phyloP scores from a whole-genome alignment of 169 alveolate species.

The Amoebophrya sp. region DNA sequence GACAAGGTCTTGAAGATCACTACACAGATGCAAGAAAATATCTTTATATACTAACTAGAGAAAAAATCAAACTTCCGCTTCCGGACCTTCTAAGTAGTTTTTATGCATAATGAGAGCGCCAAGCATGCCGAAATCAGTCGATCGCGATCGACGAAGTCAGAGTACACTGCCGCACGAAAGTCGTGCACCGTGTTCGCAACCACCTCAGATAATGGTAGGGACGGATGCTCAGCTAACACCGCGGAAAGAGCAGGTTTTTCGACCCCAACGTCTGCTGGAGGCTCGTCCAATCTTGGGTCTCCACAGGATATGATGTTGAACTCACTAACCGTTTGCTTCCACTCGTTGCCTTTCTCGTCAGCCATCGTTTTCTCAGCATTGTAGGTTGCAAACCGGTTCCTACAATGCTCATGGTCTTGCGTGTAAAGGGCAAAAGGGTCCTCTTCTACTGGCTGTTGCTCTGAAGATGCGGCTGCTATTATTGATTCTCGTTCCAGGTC shows the following conservation, averaged over 20 bases:
- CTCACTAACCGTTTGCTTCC: neutral
- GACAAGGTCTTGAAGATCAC: too few relatives aligned
- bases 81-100: too few relatives aligned
- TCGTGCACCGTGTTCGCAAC: neutral
- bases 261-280: neutral
- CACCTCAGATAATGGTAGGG: neutral
- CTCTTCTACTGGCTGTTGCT: too few relatives aligned
- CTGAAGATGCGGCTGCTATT: too few relatives aligned
- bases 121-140: neutral
- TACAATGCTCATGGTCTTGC: too few relatives aligned
- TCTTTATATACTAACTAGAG: too few relatives aligned
- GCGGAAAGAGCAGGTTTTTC: too few relatives aligned
- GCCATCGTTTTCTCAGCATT: neutral
- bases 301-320: neutral
- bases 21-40: too few relatives aligned
- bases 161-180: neutral
- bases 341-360: neutral
- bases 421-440: too few relatives aligned
- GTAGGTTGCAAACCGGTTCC: neutral
- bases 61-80: too few relatives aligned
- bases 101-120: too few relatives aligned
- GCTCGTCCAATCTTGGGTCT: neutral
- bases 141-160: neutral
- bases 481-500: too few relatives aligned
- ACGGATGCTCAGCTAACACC: neutral